Evolutionary conservation across 179 eudicot species (phyloP), one percentile per base, ranked within the genome.

Genomic region (Beta lomatogona): DNA sequence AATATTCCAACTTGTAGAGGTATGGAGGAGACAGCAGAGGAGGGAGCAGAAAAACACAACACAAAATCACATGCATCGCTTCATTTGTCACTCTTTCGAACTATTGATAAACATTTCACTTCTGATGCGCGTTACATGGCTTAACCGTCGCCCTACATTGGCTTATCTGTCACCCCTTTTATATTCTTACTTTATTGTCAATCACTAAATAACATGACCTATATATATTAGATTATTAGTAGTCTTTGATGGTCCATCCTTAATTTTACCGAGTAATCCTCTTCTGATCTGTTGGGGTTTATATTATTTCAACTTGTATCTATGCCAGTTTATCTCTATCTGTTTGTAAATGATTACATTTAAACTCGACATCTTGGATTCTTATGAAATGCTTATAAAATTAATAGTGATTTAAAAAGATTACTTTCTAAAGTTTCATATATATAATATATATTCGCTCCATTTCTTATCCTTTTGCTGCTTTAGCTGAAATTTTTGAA

Each of bases 51-150:
- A 58, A 79, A 60, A 79, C 80, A 79, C 59, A 72, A 46, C 54
- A 79, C 25, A 45, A 59, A 58, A 15, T 74, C 77, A 72, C 82
- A 80, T 80, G 82, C 77, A 67, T 78, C 53, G 5, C 67, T 58
- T 58, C 8, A 28, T 48, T n/a, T 45, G 13, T 48, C 16, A 48
- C 53, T 25, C 18, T 25, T 54, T 52, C 9, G 13, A 41, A 64
- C 50, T 55, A 16, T 59, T 7, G 44, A 21, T 77, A 52, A 11
- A 53, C 63, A 28, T 78, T 48, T 65, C 57, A 36, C 63, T 44
- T 41, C 46, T 21, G 65, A 41, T 55, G 52, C 81, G 82, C 76
- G 13, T 79, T 41, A 15, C 25, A 16, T 71, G 68, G 58, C 82
- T 71, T 71, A 79, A 70, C 53, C 53, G 53, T 48, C 53, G 53